A percentile compares a stretch with the other conserved stretches of the same genome.
phyloP scores from a whole-genome alignment of 2,329 filamentous ascomycete species.

The Ophiobolus disseminans region DNA sequence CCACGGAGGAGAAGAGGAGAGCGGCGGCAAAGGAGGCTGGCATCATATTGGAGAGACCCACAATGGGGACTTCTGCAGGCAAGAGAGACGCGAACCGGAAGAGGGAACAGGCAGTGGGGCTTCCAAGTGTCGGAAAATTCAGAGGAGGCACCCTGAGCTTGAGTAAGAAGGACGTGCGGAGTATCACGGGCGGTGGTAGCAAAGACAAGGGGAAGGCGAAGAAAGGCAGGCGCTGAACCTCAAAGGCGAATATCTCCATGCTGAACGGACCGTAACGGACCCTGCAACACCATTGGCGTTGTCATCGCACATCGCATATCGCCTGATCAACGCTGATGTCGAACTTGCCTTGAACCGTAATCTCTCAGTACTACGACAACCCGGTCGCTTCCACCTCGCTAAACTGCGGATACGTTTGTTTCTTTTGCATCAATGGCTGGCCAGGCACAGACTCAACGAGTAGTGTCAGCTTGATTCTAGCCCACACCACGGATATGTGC shows the following conservation, averaged over 20 bases:
- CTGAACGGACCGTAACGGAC: not conserved
- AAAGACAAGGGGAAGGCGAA: constrained; percentile 27
- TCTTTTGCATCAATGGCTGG: too few species aligned
- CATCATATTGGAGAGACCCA: constrained; percentile 75
- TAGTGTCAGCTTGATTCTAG: too few species aligned
- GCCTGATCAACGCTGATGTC: too few species aligned
- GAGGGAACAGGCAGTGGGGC: constrained; percentile 71
- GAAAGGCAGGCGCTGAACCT: constrained; percentile 16
- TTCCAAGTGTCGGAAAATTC: constrained; percentile 81
- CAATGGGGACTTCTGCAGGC: constrained; percentile 44
- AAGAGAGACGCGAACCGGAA: constrained; percentile 57
- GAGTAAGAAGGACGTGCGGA: constrained; percentile 76
- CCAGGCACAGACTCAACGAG: too few species aligned
- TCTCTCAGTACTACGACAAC: too few species aligned
- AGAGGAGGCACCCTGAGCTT: constrained; percentile 79
- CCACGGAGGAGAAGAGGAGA: constrained; percentile 73
- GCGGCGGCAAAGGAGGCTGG: constrained; percentile 88
- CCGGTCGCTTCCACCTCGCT: too few species aligned
- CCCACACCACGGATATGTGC: too few species aligned
- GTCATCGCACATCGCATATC: too few species aligned
- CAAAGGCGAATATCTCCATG: constrained; percentile 8
- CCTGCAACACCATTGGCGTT: too few species aligned
- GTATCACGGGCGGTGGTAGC: constrained; percentile 66
- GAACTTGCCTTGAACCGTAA: too few species aligned
- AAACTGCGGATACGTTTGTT: too few species aligned